Evolutionary conservation across 1,284 basidiomycete genomes (phyloP), one percentile per base, ranked within the genome.

Genomic region (Takashimella tepidaria): DNA sequence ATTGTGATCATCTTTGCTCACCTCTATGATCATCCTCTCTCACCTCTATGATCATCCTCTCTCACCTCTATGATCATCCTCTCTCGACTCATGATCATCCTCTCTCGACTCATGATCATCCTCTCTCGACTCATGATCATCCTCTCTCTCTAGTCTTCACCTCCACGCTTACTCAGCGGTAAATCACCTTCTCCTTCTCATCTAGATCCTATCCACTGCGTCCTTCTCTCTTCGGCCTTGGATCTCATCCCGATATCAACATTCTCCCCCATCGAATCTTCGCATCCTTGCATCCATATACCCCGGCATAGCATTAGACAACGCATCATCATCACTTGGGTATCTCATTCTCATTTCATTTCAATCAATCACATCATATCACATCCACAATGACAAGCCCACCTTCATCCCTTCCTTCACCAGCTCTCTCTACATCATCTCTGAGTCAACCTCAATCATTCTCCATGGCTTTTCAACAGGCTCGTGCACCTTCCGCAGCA

Each of bases 401-500:
- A 41, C 67, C 67, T 11, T 60, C 64, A 11, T 61, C 62, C 21
- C 48, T 71, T 10, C 67, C 67, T 3, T 71, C 69, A 1, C 69
- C 67, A 3, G 60, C 64, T 11, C 67, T 65, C 1, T 64, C 63
- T 8, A 62, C 67, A 6, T 68, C 69, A 11, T 67, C 66, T 11
- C 57, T 60, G 26, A 50, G 56, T 16, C 67, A 63, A 22, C 58
- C 55, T 23, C 61, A 58, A 40, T 60, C 66, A 3, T 62, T 69
- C 46, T 63, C 63, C 11, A 55, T 58, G 42, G 51, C 63, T 26
- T 43, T 47, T 57, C 46, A 49, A 27, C 41, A 54, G 31, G 37
- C 57, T 47, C 12, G 57, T 20, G 53, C 62, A 10, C 42, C 62
- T 10, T 58, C 63, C 22, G 54, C 62, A 10, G 52, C 60, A 11